phyloP scores from a whole-genome alignment of 2,329 filamentous ascomycete species.

The Cercospora janseana region DNA sequence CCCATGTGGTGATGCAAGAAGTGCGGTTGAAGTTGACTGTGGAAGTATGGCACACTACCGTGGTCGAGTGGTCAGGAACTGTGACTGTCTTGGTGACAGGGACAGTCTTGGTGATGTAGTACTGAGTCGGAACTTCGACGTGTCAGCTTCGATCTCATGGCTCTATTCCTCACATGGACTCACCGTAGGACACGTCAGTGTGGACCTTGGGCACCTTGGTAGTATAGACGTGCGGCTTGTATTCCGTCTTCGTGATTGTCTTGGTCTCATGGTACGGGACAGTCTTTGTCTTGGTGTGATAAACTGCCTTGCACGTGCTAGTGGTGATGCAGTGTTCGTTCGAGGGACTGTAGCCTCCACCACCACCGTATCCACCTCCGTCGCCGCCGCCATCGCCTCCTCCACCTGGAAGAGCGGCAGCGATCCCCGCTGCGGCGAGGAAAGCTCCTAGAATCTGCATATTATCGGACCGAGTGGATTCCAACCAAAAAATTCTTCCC shows the following conservation, averaged over 20 bases:
- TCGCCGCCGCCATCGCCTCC: no score
- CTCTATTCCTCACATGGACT: no score
- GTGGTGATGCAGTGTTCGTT: conserved; percentile 19
- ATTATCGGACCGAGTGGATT: neutral
- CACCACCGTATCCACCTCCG: no score
- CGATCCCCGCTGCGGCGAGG: conserved; percentile 20
- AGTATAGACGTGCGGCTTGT: conserved; percentile 16
- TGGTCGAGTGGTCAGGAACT: conserved; percentile 18
- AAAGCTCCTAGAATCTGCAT: conserved; percentile 22
- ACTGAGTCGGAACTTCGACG: conserved; percentile 4
- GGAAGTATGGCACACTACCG: conserved; percentile 21
- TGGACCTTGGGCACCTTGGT: conserved; percentile 15
- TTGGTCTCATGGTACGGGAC: conserved; percentile 20
- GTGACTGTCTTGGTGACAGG: conserved; percentile 20
- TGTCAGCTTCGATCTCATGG: neutral
- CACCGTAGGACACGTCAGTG: conserved; percentile 15
- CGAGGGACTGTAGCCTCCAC: conserved; percentile 4
- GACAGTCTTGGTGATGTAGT: conserved; percentile 21
- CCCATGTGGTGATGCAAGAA: conserved; percentile 10
- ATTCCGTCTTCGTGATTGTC: conserved; percentile 21
- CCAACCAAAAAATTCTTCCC: no score
- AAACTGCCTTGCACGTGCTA: conserved; percentile 20
- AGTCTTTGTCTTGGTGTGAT: conserved; percentile 20
- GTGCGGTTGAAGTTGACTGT: conserved; percentile 18
- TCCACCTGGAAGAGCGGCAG: conserved; percentile 21